Evolutionary conservation across 768 basidiomycete species (phyloP).

Genomic region (Mycena maculata): DNA sequence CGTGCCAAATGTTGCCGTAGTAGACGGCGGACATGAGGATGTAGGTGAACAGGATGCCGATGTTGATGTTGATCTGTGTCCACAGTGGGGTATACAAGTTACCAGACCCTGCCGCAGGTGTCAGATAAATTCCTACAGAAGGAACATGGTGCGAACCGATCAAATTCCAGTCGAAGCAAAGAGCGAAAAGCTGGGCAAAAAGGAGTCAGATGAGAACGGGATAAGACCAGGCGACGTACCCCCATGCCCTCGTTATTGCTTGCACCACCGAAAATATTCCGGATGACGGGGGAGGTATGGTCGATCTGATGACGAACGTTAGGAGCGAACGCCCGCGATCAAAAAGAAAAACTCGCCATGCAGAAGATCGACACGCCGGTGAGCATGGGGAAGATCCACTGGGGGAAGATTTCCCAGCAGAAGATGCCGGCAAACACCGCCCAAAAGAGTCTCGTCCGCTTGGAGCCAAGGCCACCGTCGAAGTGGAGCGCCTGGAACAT

Average conservation of each 20-base stretch:
- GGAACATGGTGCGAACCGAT: slow-evolving; percentile 33
- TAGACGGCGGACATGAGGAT: slow-evolving; percentile 37
- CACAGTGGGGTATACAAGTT: slow-evolving; percentile 23
- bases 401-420: slow-evolving; percentile 52
- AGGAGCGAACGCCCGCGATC: slow-evolving; percentile 15
- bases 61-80: slow-evolving; percentile 38
- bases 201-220: slow-evolving; percentile 14
- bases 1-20: slow-evolving; percentile 39
- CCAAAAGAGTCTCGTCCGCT: slow-evolving; percentile 55
- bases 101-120: slow-evolving; percentile 19
- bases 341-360: slow-evolving; percentile 34
- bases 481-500: slow-evolving; percentile 47
- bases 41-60: slow-evolving; percentile 38
- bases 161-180: slow-evolving; percentile 45
- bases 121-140: slow-evolving; percentile 23
- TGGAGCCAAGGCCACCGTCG: slow-evolving; percentile 49
- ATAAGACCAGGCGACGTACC: slow-evolving; percentile 7
- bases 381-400: slow-evolving; percentile 49
- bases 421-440: slow-evolving; percentile 48
- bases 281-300: slow-evolving; percentile 39
- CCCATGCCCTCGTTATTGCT: slow-evolving; percentile 50
- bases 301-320: slow-evolving; percentile 19
- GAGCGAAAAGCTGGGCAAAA: slow-evolving; percentile 38
- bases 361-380: slow-evolving; percentile 48
- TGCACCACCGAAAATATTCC: slow-evolving; percentile 53